Percentiles rank a stretch among this genome's conserved stretches.
phyloP scores from a whole-genome alignment of 129 eudicot species.

The Chrysanthemum lavandulifolium region DNA sequence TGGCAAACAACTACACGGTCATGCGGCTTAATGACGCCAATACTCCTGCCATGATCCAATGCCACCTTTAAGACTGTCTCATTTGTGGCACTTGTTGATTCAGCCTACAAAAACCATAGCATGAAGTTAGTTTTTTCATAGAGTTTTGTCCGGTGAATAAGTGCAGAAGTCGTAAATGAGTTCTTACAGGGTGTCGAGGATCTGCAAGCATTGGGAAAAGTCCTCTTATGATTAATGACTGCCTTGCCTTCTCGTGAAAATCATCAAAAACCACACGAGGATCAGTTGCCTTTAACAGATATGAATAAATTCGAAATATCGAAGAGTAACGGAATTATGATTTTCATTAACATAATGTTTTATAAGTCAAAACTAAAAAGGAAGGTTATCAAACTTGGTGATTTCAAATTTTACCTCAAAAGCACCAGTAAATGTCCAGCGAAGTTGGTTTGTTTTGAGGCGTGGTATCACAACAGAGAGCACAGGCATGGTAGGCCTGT shows the following conservation, averaged over 20 bases:
- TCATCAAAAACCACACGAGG: constrained; percentile 17
- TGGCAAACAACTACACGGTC: constrained; percentile 90
- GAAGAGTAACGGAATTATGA: background rate
- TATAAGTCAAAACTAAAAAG: background rate
- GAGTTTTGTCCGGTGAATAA: background rate
- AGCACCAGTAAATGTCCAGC: constrained; percentile 90
- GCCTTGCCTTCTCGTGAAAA: constrained; percentile 72
- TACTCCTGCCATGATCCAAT: constrained; percentile 67
- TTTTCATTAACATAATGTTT: background rate
- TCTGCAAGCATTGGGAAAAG: constrained; percentile 98
- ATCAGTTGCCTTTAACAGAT: constrained; percentile 4
- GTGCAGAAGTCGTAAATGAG: background rate
- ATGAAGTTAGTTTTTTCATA: background rate
- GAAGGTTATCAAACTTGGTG: background rate
- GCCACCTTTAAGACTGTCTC: constrained; percentile 77
- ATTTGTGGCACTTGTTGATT: constrained; percentile 53
- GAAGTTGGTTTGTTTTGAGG: constrained; percentile 82
- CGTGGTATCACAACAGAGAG: constrained; percentile 91
- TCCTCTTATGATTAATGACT: constrained; percentile 79
- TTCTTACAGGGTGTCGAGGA: constrained; percentile 92
- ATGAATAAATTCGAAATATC: background rate
- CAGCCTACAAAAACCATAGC: constrained; percentile 54
- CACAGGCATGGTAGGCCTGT: constrained; percentile 96
- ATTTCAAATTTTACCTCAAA: constrained; percentile 58
- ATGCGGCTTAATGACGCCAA: constrained; percentile 70